Percentiles rank a stretch among this genome's conserved stretches.
Conservation (phyloP, 2,329 filamentous ascomycete species). For the Colletotrichum sidae region DNA sequence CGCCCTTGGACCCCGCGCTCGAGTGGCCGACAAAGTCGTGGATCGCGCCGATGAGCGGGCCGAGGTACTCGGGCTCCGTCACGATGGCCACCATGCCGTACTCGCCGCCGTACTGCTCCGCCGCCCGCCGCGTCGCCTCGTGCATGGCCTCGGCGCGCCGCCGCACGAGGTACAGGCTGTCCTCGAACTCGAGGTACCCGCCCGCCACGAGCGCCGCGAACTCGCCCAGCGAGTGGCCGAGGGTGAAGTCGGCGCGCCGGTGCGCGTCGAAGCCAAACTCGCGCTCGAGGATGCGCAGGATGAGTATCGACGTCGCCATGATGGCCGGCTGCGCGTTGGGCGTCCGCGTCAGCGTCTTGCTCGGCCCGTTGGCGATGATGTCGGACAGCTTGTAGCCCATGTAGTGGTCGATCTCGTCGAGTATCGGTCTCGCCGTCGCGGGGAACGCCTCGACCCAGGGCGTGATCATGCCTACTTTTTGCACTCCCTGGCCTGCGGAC, state of each 20-base stretch:
- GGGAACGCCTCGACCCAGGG: slow-evolving; percentile 92
- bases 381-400: slow-evolving; percentile 80
- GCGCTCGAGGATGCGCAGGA: slow-evolving; percentile 85
- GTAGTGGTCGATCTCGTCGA: slow-evolving; percentile 86
- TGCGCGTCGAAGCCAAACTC: slow-evolving; percentile 83
- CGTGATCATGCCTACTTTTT: slow-evolving; percentile 87
- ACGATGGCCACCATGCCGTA: slow-evolving; percentile 96
- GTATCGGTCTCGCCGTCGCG: slow-evolving; percentile 76
- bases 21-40: slow-evolving; percentile 81
- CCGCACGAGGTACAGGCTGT: slow-evolving; percentile 82
- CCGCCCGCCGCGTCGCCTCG: slow-evolving; percentile 75
- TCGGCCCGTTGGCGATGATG: slow-evolving; percentile 84
- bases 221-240: slow-evolving; percentile 93
- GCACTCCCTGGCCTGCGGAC: slow-evolving; percentile 81
- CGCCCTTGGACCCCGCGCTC: slow-evolving; percentile 73
- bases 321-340: slow-evolving; percentile 94
- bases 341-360: slow-evolving; percentile 80
- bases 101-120: slow-evolving; percentile 77
- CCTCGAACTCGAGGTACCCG: slow-evolving; percentile 81
- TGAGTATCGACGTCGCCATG: slow-evolving; percentile 93
- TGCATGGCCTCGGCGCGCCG: slow-evolving; percentile 87
- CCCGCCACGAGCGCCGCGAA: slow-evolving; percentile 91
- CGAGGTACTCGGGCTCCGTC: slow-evolving; percentile 83
- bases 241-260: slow-evolving; percentile 81
- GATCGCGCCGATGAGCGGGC: slow-evolving; percentile 77